Evolutionary conservation across 352 stramenopile species (phyloP), one percentile per base, ranked within the genome.

Genomic region (Thalassiosira delicatula): DNA sequence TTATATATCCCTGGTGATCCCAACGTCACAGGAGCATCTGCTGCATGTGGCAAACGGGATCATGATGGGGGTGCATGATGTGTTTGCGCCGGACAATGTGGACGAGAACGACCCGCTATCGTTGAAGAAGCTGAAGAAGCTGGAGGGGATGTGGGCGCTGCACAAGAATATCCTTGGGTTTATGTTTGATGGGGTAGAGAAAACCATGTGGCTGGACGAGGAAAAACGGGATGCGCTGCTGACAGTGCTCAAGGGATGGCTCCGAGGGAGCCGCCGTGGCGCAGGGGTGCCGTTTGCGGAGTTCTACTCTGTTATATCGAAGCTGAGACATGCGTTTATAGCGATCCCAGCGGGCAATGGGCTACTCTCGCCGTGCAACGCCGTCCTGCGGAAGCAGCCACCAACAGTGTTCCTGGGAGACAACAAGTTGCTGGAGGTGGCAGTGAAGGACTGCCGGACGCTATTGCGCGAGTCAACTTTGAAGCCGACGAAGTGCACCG

Each of bases 81-180:
- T 81, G 17, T 69, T 56, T 23, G 35, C 61, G 7, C 61, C 61
- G 1, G 35, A 33, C 2, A 8, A 51, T 9, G 17, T 69, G 1
- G 27, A 17, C 9, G 68, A 25, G 1, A 8, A 76, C 12, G 53
- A 67, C 8, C 54, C 68, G 1, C 66, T 68, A 9, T 54, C 68
- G 1, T 0, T 27, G 2, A 76, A 76, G 54, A 76, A 76, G 35
- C 35, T 76, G 11, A 12, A 21, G 14, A 25, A 76, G 3, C 23
- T 21, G 0, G 53, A 76, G 11, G 33, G 33, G 3, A 19, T 69
- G 21, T 69, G 61, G 61, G 61, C 32, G 23, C 21, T 69, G 12
- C 32, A n/a, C 29, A 78, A 79, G 59, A 46, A 70, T 49, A 72
- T 79, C 27, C 27, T 79, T 3, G 70, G 70, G 0, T 79, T 37